These are phyloP conservation scores for Candida schatavii DNA, from an alignment of 805 yeast species.

Conservation along the genomic window DNA sequence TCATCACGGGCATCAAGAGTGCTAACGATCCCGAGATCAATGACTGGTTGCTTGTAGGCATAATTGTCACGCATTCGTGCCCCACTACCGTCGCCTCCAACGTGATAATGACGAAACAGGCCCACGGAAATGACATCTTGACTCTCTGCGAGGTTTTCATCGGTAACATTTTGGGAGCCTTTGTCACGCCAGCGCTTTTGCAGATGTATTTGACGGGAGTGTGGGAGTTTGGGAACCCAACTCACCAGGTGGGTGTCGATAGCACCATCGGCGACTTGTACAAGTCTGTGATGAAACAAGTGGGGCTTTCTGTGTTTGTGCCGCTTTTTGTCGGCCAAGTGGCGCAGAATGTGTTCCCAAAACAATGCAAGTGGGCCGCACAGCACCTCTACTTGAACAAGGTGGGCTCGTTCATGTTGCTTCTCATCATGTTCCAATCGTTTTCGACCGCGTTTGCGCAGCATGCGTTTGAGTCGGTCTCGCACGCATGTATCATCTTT, in stretches of 20 bases:
- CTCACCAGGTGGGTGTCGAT: constrained; percentile 36
- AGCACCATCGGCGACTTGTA: constrained; percentile 57
- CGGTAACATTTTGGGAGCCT: constrained; percentile 83
- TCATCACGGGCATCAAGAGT: constrained; percentile 61
- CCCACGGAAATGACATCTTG: constrained; percentile 77
- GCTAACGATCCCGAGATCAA: constrained; percentile 61
- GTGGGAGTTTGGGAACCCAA: constrained; percentile 81
- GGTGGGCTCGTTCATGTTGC: constrained; percentile 76
- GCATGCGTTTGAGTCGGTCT: constrained; percentile 68
- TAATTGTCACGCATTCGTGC: constrained; percentile 79
- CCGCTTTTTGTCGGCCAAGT: constrained; percentile 90
- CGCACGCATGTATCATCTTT: constrained; percentile 68
- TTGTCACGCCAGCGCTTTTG: constrained; percentile 79
- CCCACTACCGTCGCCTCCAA: constrained; percentile 92
- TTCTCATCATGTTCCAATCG: constrained; percentile 73
- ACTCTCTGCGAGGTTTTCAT: constrained; percentile 82
- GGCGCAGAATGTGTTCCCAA: constrained; percentile 66
- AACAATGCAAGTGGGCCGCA: constrained; percentile 58
- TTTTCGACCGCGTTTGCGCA: constrained; percentile 87
- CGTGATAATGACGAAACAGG: constrained; percentile 86
- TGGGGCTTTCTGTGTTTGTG: constrained; percentile 78
- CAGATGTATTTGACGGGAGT: constrained; percentile 61
- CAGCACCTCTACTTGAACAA: constrained; percentile 60
- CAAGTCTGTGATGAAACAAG: constrained; percentile 77
- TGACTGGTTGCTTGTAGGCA: constrained; percentile 76